phyloP scores from a whole-genome alignment of 805 yeast species.

The Barnettozyma californica region DNA sequence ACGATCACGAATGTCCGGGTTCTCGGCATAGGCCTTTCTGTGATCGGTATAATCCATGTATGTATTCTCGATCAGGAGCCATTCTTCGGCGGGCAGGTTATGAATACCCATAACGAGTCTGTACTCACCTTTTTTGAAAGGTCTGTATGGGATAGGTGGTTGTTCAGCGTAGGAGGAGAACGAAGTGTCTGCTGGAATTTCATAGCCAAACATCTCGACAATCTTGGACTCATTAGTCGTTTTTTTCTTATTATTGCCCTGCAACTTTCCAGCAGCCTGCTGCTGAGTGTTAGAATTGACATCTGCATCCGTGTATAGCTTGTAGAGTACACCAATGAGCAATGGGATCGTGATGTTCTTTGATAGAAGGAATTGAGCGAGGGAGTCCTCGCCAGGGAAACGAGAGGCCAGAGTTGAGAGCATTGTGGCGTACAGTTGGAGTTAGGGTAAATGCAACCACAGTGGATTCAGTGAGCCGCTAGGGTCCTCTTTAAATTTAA shows the following conservation, averaged over 20 bases:
- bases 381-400: not conserved
- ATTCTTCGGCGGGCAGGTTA: conserved; percentile 43
- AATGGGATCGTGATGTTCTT: conserved; percentile 7
- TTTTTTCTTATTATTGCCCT: not conserved
- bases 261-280: not conserved
- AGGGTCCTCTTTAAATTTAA: too few species aligned
- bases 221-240: not conserved
- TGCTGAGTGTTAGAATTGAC: not conserved
- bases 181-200: conserved; percentile 28
- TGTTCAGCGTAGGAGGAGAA: conserved; percentile 39
- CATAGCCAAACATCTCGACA: conserved; percentile 3
- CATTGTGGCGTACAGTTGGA: not conserved
- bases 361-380: conserved; percentile 3
- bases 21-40: conserved; percentile 31
- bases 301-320: not conserved
- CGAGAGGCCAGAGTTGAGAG: not conserved
- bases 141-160: conserved; percentile 44
- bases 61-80: conserved; percentile 58
- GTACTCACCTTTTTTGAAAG: conserved; percentile 57
- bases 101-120: conserved; percentile 60
- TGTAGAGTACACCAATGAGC: conserved; percentile 1
- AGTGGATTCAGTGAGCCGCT: too few species aligned
- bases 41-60: conserved; percentile 42
- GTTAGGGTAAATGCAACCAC: not conserved
- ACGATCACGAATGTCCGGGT: conserved; percentile 29